Percentiles rank a stretch among this genome's conserved stretches.
Conservation (phyloP, 169 alveolate genomes). For the Ichthyophthirius multifiliis region DNA sequence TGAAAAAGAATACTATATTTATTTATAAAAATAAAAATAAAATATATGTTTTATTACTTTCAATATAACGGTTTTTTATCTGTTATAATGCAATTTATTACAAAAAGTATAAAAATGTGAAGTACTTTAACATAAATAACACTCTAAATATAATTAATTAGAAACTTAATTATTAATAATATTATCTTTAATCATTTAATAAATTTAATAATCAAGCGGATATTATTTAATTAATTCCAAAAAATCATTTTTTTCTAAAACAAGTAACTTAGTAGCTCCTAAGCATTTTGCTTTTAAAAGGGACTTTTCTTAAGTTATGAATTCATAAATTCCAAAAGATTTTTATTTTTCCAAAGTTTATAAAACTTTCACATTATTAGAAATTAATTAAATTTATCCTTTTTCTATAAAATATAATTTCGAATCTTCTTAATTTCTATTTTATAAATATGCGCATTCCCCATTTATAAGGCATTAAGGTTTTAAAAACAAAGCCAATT, state of each 20-base stretch:
- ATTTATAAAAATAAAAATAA: no score
- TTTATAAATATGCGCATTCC: background rate
- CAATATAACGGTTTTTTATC: no score
- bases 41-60: no score
- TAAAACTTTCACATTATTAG: background rate
- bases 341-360: background rate
- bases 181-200: slow-evolving; percentile 20
- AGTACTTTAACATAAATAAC: no score
- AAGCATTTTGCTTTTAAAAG: background rate
- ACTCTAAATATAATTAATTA: no score
- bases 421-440: background rate
- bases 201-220: slow-evolving; percentile 40
- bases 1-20: no score
- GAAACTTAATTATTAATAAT: no score
- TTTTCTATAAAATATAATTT: background rate
- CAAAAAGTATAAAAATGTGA: no score
- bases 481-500: background rate
- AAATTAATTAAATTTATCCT: no score
- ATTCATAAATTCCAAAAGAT: slow-evolving; percentile 21
- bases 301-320: background rate
- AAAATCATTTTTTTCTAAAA: background rate
- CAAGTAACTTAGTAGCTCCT: slow-evolving; percentile 1
- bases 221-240: slow-evolving; percentile 1
- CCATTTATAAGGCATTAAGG: background rate
- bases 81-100: no score